Evolutionary conservation across 1,284 basidiomycete genomes (phyloP).

Genomic region (Phylloboletellus chloephorus): DNA sequence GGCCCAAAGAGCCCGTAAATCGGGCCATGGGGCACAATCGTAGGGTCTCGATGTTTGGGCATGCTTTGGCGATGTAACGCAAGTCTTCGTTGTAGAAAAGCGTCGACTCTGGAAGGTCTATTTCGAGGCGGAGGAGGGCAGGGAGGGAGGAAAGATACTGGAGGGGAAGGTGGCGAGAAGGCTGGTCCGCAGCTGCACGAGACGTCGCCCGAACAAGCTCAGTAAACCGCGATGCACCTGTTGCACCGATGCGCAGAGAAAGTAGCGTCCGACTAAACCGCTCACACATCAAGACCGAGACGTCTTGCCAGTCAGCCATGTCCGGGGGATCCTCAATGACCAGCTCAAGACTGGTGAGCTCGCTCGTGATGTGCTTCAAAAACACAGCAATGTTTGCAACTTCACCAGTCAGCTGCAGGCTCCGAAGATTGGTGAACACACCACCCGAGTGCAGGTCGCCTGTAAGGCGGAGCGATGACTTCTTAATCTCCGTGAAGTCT

Average conservation of each 20-base stretch:
- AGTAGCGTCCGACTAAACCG: conserved; percentile 55
- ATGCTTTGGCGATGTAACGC: conserved; percentile 49
- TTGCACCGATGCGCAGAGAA: conserved; percentile 55
- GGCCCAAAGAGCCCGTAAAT: conserved; percentile 47
- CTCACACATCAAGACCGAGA: conserved; percentile 56
- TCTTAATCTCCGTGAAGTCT: conserved; percentile 66
- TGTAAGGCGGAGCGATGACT: conserved; percentile 56
- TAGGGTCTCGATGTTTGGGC: conserved; percentile 60
- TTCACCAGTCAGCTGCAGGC: conserved; percentile 62
- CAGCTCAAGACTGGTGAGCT: conserved; percentile 59
- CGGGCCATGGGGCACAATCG: conserved; percentile 61
- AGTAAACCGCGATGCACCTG: conserved; percentile 55
- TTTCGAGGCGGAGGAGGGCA: conserved; percentile 52
- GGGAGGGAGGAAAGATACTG: conserved; percentile 53
- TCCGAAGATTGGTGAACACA: conserved; percentile 53
- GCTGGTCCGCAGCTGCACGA: conserved; percentile 49
- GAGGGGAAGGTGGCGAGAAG: conserved; percentile 52
- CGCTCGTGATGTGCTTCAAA: conserved; percentile 58
- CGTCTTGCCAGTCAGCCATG: conserved; percentile 64
- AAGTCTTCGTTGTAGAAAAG: conserved; percentile 59
- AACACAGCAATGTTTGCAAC: conserved; percentile 63
- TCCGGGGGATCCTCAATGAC: conserved; percentile 72
- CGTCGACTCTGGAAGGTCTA: conserved; percentile 70
- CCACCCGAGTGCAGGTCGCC: conserved; percentile 46
- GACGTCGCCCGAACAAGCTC: conserved; percentile 65